These are phyloP conservation scores for Wickerhamiella kazuoi DNA, from an alignment of 805 yeast species.

Conservation along the genomic window DNA sequence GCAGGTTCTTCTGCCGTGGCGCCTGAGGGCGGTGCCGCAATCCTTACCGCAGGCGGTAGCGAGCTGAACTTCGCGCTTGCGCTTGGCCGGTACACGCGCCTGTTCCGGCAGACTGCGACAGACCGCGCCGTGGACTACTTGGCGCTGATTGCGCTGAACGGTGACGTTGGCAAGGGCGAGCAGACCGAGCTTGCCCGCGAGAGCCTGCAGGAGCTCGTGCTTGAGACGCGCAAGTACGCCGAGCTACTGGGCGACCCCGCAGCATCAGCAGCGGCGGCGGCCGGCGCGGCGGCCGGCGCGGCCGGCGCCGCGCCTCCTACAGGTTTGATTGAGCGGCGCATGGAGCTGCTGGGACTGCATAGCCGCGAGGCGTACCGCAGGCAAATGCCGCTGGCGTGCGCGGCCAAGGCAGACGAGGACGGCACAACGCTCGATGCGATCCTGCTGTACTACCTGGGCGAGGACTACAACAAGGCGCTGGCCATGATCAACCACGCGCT, in stretches of 20 bases:
- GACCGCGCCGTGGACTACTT: constrained; percentile 83
- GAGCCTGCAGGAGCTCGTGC: constrained; percentile 63
- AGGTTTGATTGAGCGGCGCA: constrained; percentile 73
- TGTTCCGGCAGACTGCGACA: constrained; percentile 74
- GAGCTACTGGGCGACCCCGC: constrained; percentile 73
- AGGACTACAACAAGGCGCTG: constrained; percentile 70
- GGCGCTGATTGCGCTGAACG: constrained; percentile 44
- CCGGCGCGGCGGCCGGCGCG: constrained; percentile 50
- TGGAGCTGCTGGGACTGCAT: constrained; percentile 40
- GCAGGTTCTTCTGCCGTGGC: background rate
- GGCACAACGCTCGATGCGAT: constrained; percentile 78
- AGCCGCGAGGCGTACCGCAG: constrained; percentile 44
- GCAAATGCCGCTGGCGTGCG: constrained; percentile 69
- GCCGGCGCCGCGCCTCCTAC: constrained; percentile 62
- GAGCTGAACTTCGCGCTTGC: constrained; percentile 36
- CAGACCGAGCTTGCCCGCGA: constrained; percentile 51
- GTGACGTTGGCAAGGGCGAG: constrained; percentile 22
- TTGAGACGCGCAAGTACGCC: constrained; percentile 71
- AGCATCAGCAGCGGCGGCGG: too few species aligned
- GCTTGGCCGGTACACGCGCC: constrained; percentile 63
- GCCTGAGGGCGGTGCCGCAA: background rate
- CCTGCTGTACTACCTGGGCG: constrained; percentile 69
- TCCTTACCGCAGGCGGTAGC: background rate
- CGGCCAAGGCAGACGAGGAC: constrained; percentile 74
- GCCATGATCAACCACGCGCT: constrained; percentile 53